Evolutionary conservation across 768 basidiomycete species (phyloP), one percentile per base, ranked within the genome.

Genomic region (Pleurotus cornucopiae): DNA sequence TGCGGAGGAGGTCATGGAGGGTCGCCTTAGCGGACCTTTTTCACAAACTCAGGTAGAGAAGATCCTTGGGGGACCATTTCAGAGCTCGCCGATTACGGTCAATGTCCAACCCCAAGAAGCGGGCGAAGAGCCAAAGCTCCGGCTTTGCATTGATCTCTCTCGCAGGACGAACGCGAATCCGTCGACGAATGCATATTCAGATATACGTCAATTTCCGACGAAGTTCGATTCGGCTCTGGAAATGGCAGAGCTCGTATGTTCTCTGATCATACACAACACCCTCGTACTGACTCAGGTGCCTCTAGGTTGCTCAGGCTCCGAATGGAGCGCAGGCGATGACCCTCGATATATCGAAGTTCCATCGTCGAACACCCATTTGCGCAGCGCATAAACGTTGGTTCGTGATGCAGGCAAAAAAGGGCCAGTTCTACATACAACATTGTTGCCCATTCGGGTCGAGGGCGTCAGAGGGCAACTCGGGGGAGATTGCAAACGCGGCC

Each of bases 381-480:
- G 70, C 72, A 0, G 56, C 61, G 0, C 69, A 74, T 58, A 76
- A 75, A 41, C 45, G 47, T 0, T 73, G 67, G 67, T 60, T 75
- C 2, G 69, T 73, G 6, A 48, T 48, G 46, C 46, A 48, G 46
- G 6, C 46, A 14, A 20, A 48, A 48, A 14, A 11, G 14, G 49
- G 49, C 7, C 14, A 38, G 14, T 62, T 62, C 48, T 63, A 57
- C 51, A 59, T 61, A 39, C 60, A 66, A 20, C 63, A 63, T 38
- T 55, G 49, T 47, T n/a, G 55, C 13, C 61, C 61, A 2, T 68
- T 64, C 23, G 61, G 67, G 12, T n/a, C 54, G 6, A 13, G 26
- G 11, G 43, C 59, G 1, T 53, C 62, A 13, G 48, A 53, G 18
- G 59, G 66, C 21, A 57, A 65, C 30, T 57, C 61, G n/a, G 65